A percentile compares a stretch with the other conserved stretches of the same genome.
phyloP scores from a whole-genome alignment of 352 stramenopile genomes.

The Phytophthora foliorum region DNA sequence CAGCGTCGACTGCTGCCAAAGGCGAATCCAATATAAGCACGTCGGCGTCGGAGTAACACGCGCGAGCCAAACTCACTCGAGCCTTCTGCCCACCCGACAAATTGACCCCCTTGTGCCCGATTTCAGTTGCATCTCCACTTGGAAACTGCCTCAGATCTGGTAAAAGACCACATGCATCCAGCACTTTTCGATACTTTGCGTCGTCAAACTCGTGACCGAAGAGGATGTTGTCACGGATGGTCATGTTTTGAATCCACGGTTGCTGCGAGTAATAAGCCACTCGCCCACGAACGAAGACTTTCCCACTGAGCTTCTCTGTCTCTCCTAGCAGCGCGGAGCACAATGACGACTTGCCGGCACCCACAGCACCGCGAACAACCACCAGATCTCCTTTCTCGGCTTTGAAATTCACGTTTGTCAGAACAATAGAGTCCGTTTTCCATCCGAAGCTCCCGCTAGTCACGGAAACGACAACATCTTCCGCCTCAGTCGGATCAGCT shows the following conservation, averaged over 20 bases:
- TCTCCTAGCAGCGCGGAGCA: constrained; percentile 59
- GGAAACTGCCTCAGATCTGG: constrained; percentile 90
- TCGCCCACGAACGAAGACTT: constrained; percentile 30
- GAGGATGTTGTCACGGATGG: constrained; percentile 92
- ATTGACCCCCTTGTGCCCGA: constrained; percentile 96
- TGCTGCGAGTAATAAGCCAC: constrained; percentile 78
- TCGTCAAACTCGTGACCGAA: constrained; percentile 71
- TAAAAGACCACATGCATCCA: constrained; percentile 74
- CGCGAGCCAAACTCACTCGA: constrained; percentile 64
- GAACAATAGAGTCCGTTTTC: constrained; percentile 16
- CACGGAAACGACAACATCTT: constrained; percentile 32
- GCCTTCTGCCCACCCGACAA: constrained; percentile 94
- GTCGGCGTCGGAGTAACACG: constrained; percentile 63
- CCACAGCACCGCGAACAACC: constrained; percentile 43
- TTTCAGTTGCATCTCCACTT: constrained; percentile 92
- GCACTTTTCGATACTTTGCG: constrained; percentile 43
- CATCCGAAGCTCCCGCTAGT: constrained; percentile 40
- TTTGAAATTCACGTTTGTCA: constrained; percentile 33
- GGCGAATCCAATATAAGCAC: constrained; percentile 92
- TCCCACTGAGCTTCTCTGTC: constrained; percentile 63
- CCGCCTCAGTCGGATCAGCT: constrained; percentile 3
- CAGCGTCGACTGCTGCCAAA: constrained; percentile 74
- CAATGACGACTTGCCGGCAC: constrained; percentile 49
- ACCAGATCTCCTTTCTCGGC: constrained; percentile 44
- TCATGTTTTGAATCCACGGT: constrained; percentile 94